Percentiles rank a stretch among this genome's conserved stretches.
These are phyloP conservation scores for Sphaerobolus stellatus DNA, from an alignment of 1,284 basidiomycete genomes.

Conservation along the genomic window DNA sequence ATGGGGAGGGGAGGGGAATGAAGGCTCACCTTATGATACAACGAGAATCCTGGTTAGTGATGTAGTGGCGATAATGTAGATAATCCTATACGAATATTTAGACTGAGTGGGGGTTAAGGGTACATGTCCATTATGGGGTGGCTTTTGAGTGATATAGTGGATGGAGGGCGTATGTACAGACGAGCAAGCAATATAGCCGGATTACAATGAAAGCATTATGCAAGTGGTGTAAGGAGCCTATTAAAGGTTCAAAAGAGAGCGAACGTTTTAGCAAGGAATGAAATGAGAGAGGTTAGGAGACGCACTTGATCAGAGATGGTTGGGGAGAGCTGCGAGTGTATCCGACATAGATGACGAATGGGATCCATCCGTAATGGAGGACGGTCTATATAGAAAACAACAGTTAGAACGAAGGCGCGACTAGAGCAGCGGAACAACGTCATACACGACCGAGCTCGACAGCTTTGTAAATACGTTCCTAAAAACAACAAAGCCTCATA, in stretches of 20 bases:
- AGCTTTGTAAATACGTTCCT: conserved; percentile 80
- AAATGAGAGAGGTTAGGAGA: conserved; percentile 21
- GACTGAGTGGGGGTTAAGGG: no score
- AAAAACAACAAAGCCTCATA: conserved; percentile 3
- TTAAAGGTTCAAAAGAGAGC: conserved; percentile 13
- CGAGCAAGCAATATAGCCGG: no score
- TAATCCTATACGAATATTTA: no score
- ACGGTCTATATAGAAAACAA: conserved; percentile 57
- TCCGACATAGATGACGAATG: conserved; percentile 90
- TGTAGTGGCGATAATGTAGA: no score
- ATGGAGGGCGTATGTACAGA: no score
- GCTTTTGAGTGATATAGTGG: no score
- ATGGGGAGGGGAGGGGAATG: no score
- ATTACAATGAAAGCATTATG: conserved; percentile 56
- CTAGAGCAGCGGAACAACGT: conserved; percentile 30
- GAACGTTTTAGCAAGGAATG: conserved; percentile 7
- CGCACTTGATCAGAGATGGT: conserved; percentile 91
- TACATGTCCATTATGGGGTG: no score
- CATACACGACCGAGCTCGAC: conserved; percentile 79
- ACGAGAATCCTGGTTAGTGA: no score
- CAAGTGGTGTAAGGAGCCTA: conserved; percentile 87
- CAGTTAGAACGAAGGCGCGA: background rate
- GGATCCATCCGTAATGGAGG: conserved; percentile 91
- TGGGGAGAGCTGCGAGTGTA: conserved; percentile 87
- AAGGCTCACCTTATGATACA: conserved; percentile 33